These are phyloP conservation scores for Kluyveromyces aestuarii DNA, from an alignment of 805 yeast species.

Conservation along the genomic window DNA sequence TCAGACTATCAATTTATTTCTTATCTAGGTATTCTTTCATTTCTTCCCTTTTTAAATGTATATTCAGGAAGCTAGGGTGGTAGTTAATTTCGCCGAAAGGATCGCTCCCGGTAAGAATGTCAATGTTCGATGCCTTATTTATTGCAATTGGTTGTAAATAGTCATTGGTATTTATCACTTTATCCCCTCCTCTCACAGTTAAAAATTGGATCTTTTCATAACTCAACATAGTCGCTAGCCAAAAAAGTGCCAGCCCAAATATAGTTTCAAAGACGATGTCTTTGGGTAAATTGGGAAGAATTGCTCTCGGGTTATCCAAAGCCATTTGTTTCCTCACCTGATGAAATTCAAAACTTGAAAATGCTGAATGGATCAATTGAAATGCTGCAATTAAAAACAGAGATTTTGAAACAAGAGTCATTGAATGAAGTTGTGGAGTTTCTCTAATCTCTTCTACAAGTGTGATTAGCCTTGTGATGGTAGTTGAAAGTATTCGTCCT, in stretches of 20 bases:
- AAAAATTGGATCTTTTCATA: conserved; percentile 17
- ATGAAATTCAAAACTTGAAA: conserved; percentile 27
- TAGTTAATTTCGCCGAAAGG: conserved; percentile 23
- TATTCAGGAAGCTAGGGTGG: conserved; percentile 22
- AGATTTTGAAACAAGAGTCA: conserved; percentile 6
- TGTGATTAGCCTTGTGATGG: too few species aligned
- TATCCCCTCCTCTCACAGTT: conserved; percentile 13
- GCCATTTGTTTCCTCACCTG: conserved; percentile 14
- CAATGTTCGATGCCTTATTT: conserved; percentile 23
- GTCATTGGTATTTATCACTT: conserved; percentile 11
- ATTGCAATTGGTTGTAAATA: conserved; percentile 23
- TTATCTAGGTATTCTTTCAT: conserved; percentile 13
- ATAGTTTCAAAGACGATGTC: conserved; percentile 24
- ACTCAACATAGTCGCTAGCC: conserved; percentile 18
- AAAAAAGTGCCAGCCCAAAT: conserved; percentile 16
- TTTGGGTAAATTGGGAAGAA: conserved; percentile 11
- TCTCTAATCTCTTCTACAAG: too few species aligned
- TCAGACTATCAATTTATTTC: conserved; percentile 1
- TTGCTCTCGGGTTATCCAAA: conserved; percentile 2
- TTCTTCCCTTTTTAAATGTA: conserved; percentile 17
- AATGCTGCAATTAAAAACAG: conserved; percentile 4
- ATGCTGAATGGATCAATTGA: conserved; percentile 24
- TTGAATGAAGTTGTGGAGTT: background rate
- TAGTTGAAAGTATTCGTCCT: too few species aligned
- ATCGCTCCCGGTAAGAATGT: conserved; percentile 21